Evolutionary conservation across 352 stramenopile genomes (phyloP).

Genomic region (Nothophytophthora sp.): DNA sequence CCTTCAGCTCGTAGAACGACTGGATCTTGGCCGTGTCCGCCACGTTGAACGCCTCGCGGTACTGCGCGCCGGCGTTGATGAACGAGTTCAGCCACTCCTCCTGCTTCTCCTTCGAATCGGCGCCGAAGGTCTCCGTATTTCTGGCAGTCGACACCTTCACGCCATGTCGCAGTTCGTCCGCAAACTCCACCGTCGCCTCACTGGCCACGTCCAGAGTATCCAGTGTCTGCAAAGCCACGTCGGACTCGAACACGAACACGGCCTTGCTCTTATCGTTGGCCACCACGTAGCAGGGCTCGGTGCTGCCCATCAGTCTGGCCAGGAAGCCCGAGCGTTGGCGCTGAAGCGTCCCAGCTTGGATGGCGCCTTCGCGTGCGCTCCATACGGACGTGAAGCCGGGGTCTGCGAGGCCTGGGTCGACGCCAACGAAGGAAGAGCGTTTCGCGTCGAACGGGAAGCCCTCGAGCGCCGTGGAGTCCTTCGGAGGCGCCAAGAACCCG

Average conservation of each 20-base stretch:
- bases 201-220: slow-evolving; percentile 27
- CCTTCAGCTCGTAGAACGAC: too few species aligned
- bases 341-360: slow-evolving; percentile 28
- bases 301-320: slow-evolving; percentile 17
- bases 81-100: too few species aligned
- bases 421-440: slow-evolving; percentile 19
- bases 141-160: too few species aligned
- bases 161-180: slow-evolving; percentile 22
- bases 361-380: slow-evolving; percentile 32
- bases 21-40: too few species aligned
- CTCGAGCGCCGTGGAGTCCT: slow-evolving; percentile 12
- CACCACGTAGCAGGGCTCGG: slow-evolving; percentile 27
- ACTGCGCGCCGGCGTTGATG: too few species aligned
- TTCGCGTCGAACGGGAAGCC: slow-evolving; percentile 22
- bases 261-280: slow-evolving; percentile 23
- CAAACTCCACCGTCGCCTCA: slow-evolving; percentile 35
- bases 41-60: too few species aligned
- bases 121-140: too few species aligned
- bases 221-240: slow-evolving; percentile 16
- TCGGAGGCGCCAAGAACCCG: slow-evolving; percentile 30
- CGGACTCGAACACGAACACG: slow-evolving; percentile 35
- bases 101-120: too few species aligned
- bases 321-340: slow-evolving; percentile 30
- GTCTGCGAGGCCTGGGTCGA: slow-evolving; percentile 15
- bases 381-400: slow-evolving; percentile 22